Base-by-base conservation (phyloP, 768 basidiomycete genomes). In the Tricholoma furcatifolium region DNA sequence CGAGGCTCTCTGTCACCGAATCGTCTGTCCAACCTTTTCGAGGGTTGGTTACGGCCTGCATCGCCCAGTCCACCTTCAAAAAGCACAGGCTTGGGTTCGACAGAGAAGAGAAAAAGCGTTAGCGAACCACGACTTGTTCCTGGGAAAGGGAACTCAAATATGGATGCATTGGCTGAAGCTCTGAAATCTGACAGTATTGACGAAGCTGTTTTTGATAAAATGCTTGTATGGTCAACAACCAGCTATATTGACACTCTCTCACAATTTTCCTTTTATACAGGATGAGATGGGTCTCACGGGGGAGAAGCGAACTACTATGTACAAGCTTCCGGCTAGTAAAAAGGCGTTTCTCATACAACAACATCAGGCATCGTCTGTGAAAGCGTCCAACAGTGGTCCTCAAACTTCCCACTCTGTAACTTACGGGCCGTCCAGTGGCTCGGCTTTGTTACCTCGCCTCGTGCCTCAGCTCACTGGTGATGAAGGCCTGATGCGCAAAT, bases 401-500 rank as follows among this genome's bases (percentile, higher is more conserved):
- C 66, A 69, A 47, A 54, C 73, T n/a, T 71, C 70, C 1, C 69
- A 79, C 54, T 66, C 80, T 44, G 72, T 72, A 11, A 82, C 84
- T 0, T 82, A 80, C 61, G 83, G 85, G 1, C 82, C 87, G 4
- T 74, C 85, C 5, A 82, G 77, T 54, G 80, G 78, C 9, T 69
- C 77, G 11, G 71, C 74, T 14, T 62, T 87, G n/a, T 64, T 89
- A 3, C 84, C 87, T 43, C 80, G 80, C 21, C 74, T 91, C 8
- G 80, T 83, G 32, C 88, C 89, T 21, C 88, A 91, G 56, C 68
- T 88, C 2, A 87, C 87, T n/a, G 87, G 89, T 8, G 87, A 87
- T 55, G 70, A 75, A n/a, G 70, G 81, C 32, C 59, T 88, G 14
- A 81, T 90, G 64, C 83, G 80, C 50, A 81, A 88, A 15, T 79